Evolutionary conservation across 805 yeast species (phyloP).

Genomic region (Hanseniaspora pseudoguilliermondii): DNA sequence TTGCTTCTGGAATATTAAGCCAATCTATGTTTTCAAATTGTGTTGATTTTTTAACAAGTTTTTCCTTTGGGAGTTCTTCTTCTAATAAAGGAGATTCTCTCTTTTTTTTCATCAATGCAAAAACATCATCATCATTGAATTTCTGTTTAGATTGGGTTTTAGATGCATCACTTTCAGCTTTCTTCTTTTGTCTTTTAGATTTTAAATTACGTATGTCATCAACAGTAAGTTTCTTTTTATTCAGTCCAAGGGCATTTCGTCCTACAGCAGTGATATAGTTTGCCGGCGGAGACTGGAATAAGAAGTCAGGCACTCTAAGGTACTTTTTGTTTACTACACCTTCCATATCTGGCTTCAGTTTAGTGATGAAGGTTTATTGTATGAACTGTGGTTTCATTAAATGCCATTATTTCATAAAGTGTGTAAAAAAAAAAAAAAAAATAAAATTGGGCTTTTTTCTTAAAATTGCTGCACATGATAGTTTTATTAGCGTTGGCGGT

Average conservation of each 20-base stretch:
- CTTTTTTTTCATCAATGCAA: slow-evolving; percentile 39
- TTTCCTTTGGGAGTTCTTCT: slow-evolving; percentile 18
- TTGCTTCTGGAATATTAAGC: slow-evolving; percentile 74
- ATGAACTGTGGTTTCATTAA: background rate
- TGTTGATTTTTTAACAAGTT: slow-evolving; percentile 18
- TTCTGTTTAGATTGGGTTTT: slow-evolving; percentile 26
- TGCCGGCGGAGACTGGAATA: slow-evolving; percentile 76
- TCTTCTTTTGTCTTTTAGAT: slow-evolving; percentile 22
- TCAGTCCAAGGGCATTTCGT: slow-evolving; percentile 88
- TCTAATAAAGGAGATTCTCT: slow-evolving; percentile 21
- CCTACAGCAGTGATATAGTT: slow-evolving; percentile 90
- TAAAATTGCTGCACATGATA: background rate
- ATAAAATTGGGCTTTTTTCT: background rate
- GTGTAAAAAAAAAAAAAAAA: background rate
- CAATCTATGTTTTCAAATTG: slow-evolving; percentile 42
- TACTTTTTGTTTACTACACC: slow-evolving; percentile 3
- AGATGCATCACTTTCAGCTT: slow-evolving; percentile 18
- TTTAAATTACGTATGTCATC: slow-evolving; percentile 37
- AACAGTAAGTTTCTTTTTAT: slow-evolving; percentile 56
- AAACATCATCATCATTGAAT: slow-evolving; percentile 69
- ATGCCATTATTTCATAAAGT: background rate
- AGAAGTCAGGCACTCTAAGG: slow-evolving; percentile 46
- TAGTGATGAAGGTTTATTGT: background rate
- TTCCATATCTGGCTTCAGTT: background rate
- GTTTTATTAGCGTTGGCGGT: background rate